Conservation (phyloP, 2,329 filamentous ascomycete species). For the Penicillium sp. region DNA sequence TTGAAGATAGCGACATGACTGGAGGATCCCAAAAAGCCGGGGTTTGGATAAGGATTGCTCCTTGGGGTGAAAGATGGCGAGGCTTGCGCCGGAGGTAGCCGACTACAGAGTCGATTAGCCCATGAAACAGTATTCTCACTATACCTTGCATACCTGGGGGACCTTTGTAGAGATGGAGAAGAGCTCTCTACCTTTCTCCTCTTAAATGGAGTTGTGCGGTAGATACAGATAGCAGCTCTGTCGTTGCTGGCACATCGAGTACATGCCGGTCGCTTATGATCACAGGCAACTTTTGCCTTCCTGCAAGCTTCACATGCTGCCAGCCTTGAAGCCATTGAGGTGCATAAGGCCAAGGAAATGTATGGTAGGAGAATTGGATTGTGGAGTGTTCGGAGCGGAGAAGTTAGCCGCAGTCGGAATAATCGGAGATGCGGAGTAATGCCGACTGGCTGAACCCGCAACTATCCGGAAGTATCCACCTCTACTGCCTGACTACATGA, state of each 20-base stretch:
- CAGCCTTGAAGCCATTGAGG: conserved; percentile 21
- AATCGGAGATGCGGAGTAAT: conserved; percentile 2
- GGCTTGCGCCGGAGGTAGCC: conserved; percentile 15
- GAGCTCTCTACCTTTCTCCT: conserved; percentile 19
- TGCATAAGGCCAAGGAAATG: not conserved
- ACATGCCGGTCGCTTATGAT: conserved; percentile 24
- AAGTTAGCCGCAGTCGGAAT: conserved; percentile 13
- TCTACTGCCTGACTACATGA: no score
- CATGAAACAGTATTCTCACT: not conserved
- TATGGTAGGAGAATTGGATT: conserved; percentile 1
- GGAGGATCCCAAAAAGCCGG: conserved; percentile 28
- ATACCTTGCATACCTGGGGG: conserved; percentile 4
- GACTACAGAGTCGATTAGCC: conserved; percentile 7
- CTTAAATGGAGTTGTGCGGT: conserved; percentile 28
- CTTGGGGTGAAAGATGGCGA: conserved; percentile 21
- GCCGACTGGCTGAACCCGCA: not conserved
- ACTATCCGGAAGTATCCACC: no score
- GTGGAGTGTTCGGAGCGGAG: conserved; percentile 15
- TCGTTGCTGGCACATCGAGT: conserved; percentile 18
- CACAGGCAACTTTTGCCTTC: conserved; percentile 25
- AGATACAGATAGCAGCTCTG: conserved; percentile 22
- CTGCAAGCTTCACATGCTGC: conserved; percentile 27
- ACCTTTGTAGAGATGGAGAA: conserved; percentile 11
- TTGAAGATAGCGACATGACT: conserved; percentile 31
- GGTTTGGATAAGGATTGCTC: conserved; percentile 28